These are phyloP conservation scores for Pichia inconspicua DNA, from an alignment of 1,139 yeast genomes.

Conservation along the genomic window DNA sequence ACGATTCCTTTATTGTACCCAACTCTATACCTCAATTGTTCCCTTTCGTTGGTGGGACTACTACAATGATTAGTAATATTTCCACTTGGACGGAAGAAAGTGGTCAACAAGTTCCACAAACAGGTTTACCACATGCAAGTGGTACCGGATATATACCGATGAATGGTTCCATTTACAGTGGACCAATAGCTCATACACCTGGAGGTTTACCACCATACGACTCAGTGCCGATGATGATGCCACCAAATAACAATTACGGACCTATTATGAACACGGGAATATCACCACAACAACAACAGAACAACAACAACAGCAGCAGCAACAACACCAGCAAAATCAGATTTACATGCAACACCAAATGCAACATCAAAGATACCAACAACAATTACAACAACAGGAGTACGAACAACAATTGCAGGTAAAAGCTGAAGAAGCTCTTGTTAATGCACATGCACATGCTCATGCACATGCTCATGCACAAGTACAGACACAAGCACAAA, in stretches of 20 bases:
- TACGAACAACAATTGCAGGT: not conserved
- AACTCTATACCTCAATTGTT: constrained; percentile 28
- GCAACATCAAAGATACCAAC: not conserved
- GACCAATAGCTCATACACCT: not conserved
- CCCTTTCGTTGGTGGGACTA: constrained; percentile 44
- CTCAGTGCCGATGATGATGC: not conserved
- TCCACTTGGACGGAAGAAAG: constrained; percentile 51
- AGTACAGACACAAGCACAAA: not conserved
- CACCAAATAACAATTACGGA: not conserved
- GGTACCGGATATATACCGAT: not conserved
- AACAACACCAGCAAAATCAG: not conserved
- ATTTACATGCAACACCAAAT: not conserved
- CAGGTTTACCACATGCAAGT: constrained; percentile 24
- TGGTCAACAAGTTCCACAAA: constrained; percentile 31
- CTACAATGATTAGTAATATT: constrained; percentile 54
- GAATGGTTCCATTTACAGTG: too few relatives aligned
- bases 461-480: not conserved
- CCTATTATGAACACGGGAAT: not conserved
- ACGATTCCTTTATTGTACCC: constrained; percentile 10
- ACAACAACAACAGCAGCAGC: constrained; percentile 2
- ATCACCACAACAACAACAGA: not conserved
- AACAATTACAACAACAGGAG: not conserved
- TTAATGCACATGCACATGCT: not conserved
- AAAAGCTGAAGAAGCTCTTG: not conserved
- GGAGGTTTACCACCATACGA: not conserved